Base-by-base conservation (phyloP, 2,329 filamentous ascomycete genomes). In the Lasiodiplodia theobromae region DNA sequence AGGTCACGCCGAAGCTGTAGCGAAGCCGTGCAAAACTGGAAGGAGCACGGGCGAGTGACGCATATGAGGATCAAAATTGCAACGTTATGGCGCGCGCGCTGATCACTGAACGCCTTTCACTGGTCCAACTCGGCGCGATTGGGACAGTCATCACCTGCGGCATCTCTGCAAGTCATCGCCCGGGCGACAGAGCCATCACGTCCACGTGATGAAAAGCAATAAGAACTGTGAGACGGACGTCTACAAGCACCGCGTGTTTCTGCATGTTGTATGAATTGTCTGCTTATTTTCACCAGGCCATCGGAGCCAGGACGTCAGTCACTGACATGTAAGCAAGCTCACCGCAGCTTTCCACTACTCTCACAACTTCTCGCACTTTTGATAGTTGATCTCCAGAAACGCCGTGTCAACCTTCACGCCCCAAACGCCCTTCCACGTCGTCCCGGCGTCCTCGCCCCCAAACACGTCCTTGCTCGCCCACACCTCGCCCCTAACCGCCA, bases 321-420 rank as follows among this genome's bases (percentile, higher is more conserved):
- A 28, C 28, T 28, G 28, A 28, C 4, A 28, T 6, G 28, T 28
- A 28, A 28, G 28, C 28, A 28, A 28, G 28, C 28, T 28, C 28
- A 28, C 5, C 5, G 1, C 28, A 28, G 28, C 28, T 28, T 28
- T 28, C 28, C 28, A 28, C 16, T 4, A 4, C 18, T 6, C 40
- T 47, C 40, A 47, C 52, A 75, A 62, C 11, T 60, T 31, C 31
- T 53, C 53, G 65, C 75, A 77, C 1, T 67, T 57, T 8, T 81
- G 47, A 14, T 77, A 76, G 47, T 81, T 80, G 38, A 80, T 80
- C 72, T 82, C 81, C 7, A 82, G 73, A 56, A 82, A 83, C 0
- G 79, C 77, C 21, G 77, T 76, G 31, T 78, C 79, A 34, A 82
- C 68, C 25, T 78, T 71, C 16, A 81, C 28, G 0, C 80, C 80